Evolutionary conservation across 768 basidiomycete genomes (phyloP).

Genomic region (Epithele typhae): DNA sequence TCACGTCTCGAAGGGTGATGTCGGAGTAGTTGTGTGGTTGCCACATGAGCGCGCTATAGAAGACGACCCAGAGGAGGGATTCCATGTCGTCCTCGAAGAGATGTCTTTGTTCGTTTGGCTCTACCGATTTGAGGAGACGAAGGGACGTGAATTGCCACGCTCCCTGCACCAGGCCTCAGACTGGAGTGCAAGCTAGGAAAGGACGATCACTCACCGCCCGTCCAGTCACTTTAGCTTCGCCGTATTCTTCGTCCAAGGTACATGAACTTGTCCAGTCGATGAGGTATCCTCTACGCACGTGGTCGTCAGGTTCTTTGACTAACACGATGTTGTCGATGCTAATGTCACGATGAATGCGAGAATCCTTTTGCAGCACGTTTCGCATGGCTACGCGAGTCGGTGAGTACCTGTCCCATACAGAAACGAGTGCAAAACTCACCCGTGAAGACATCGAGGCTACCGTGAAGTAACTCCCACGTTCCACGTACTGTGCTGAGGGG

Average conservation of each 20-base stretch:
- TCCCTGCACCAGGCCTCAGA: neutral
- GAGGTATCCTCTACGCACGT: constrained; percentile 1
- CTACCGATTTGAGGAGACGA: neutral
- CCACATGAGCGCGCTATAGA: constrained; percentile 5
- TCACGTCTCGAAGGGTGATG: too few relatives aligned
- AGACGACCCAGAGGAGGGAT: constrained; percentile 8
- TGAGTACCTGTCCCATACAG: neutral
- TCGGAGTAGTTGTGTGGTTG: neutral
- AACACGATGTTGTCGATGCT: constrained; percentile 6
- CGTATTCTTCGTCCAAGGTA: neutral
- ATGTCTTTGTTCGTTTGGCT: neutral
- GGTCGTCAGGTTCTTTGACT: neutral
- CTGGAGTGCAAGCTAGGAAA: neutral
- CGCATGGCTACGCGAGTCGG: neutral
- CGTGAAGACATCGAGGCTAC: neutral
- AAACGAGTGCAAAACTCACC: neutral
- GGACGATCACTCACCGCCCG: constrained; percentile 1
- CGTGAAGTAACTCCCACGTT: constrained; percentile 7
- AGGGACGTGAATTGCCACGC: constrained; percentile 3
- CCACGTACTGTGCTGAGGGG: neutral
- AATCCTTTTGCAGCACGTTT: constrained; percentile 1
- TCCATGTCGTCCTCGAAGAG: constrained; percentile 11
- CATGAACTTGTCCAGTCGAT: constrained; percentile 9
- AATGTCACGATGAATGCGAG: constrained; percentile 5
- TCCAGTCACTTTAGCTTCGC: neutral